Base-by-base conservation (phyloP, 768 basidiomycete genomes). In the Pleurotus pulmonarius region DNA sequence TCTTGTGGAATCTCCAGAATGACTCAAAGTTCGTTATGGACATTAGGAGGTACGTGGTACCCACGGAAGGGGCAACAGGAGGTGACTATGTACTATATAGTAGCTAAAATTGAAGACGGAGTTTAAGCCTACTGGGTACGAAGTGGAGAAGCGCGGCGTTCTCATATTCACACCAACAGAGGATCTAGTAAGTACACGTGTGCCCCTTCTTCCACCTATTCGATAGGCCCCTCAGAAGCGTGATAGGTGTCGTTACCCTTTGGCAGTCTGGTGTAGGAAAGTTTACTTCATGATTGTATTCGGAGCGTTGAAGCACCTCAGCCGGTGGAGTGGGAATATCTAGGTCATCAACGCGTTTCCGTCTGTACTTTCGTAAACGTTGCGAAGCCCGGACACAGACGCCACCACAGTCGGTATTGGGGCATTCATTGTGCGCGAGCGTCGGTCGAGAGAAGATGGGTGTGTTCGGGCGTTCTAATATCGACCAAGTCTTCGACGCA, bases 381-480 rank as follows among this genome's bases (percentile, higher is more conserved):
- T 53, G 51, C 37, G 51, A 41, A 24, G 37, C 51, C 15, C 51
- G 20, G n/a, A 53, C 18, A 18, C 39, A 18, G 20, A 41, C n/a
- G 39, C 15, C 51, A n/a, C 56, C 43, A 25, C 59, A 57, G 29
- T 34, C 29, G 29, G 9, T 11, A 29, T 43, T 48, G 25, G 7
- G 40, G 45, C 29, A 52, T 20, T 18, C 41, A 16, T 18, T 16
- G 44, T 25, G 43, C 15, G 5, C 46, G 20, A 15, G n/a, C 7
- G 40, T 46, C 12, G 25, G 26, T 11, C 12, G 25, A 16, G 46
- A 44, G 20, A 56, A 59, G 22, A 58, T 49, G 12, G 65, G 61
- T 2, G 65, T 62, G 15, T 45, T 55, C 38, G 63, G 65, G 8
- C 56, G 46, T 22, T 66, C 65, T 6, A 64, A 40, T 13, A 59